Percentiles rank a stretch among this genome's conserved stretches.
Evolutionary conservation across 768 basidiomycete species (phyloP).

Genomic region (Dacryopinax spathularia): DNA sequence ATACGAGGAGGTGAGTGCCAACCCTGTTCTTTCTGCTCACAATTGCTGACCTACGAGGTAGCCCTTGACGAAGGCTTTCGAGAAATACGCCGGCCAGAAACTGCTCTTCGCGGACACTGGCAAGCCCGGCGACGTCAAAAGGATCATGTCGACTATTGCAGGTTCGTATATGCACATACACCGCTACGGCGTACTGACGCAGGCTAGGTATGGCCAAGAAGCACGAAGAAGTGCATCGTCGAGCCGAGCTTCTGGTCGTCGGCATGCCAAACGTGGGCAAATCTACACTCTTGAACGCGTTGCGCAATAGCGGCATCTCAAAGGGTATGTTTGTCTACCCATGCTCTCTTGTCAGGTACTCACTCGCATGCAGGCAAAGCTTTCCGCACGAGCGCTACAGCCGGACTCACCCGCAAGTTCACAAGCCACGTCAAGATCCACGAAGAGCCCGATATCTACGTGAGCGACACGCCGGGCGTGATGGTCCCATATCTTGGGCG

Average conservation of each 20-base stretch:
- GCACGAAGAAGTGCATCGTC: constrained; percentile 48
- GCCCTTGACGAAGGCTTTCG: constrained; percentile 27
- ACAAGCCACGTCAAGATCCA: constrained; percentile 82
- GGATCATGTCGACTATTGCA: constrained; percentile 24
- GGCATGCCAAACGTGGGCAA: constrained; percentile 99
- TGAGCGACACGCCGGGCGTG: constrained; percentile 90
- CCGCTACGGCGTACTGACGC: not conserved
- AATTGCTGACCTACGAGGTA: constrained; percentile 10
- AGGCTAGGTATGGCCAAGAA: constrained; percentile 50
- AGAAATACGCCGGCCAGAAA: constrained; percentile 22
- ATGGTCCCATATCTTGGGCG: constrained; percentile 90
- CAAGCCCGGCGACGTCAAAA: constrained; percentile 22
- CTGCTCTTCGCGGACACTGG: constrained; percentile 28
- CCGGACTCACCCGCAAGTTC: constrained; percentile 77
- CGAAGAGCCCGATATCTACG: constrained; percentile 69
- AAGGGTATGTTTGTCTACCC: constrained; percentile 47
- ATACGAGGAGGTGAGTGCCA: constrained; percentile 60
- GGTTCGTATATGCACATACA: constrained; percentile 18
- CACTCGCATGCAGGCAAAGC: constrained; percentile 66
- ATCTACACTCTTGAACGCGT: constrained; percentile 80
- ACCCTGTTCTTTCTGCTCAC: not conserved
- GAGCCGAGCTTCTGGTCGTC: constrained; percentile 79
- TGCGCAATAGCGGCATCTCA: constrained; percentile 71
- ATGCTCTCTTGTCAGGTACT: constrained; percentile 2
- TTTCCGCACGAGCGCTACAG: constrained; percentile 72